phyloP scores from a whole-genome alignment of 2,329 filamentous ascomycete species.

The Colletotrichum plurivorum region DNA sequence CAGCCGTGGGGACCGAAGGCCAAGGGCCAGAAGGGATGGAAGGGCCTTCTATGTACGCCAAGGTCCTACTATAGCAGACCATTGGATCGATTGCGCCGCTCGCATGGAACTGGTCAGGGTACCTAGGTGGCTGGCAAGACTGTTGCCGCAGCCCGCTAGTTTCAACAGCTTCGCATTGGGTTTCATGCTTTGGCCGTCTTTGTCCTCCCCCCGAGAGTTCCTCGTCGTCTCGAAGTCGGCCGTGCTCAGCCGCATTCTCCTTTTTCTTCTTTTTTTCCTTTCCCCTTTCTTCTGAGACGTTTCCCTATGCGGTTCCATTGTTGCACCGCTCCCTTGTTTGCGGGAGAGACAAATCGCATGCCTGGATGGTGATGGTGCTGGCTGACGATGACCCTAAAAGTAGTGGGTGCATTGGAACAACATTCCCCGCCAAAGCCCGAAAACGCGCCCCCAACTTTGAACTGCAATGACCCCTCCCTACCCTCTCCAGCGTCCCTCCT shows the following conservation, averaged over 20 bases:
- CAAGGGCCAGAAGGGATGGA: neutral
- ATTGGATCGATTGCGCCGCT: no score
- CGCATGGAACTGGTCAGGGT: neutral
- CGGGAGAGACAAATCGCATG: slow-evolving; percentile 12
- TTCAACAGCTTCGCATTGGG: slow-evolving; percentile 36
- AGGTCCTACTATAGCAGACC: neutral
- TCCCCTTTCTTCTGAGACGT: neutral
- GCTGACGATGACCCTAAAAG: neutral
- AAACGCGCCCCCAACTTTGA: neutral
- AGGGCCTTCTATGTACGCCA: neutral
- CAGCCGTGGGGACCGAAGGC: neutral
- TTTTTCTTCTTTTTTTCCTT: neutral
- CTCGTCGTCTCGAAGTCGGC: slow-evolving; percentile 25
- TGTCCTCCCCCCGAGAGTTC: slow-evolving; percentile 10
- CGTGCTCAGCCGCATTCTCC: slow-evolving; percentile 31
- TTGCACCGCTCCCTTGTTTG: slow-evolving; percentile 18
- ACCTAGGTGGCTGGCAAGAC: slow-evolving; percentile 21
- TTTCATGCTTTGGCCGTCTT: slow-evolving; percentile 35
- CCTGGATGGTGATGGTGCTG: neutral
- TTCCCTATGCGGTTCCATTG: slow-evolving; percentile 1
- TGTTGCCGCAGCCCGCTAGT: slow-evolving; percentile 33
- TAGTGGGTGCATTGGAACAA: no score
- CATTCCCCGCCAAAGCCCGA: neutral
- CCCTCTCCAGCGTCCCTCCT: no score
- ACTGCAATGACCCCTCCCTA: neutral